Base-by-base conservation (phyloP, 208 protist species). In the Zelonia costaricensis region DNA sequence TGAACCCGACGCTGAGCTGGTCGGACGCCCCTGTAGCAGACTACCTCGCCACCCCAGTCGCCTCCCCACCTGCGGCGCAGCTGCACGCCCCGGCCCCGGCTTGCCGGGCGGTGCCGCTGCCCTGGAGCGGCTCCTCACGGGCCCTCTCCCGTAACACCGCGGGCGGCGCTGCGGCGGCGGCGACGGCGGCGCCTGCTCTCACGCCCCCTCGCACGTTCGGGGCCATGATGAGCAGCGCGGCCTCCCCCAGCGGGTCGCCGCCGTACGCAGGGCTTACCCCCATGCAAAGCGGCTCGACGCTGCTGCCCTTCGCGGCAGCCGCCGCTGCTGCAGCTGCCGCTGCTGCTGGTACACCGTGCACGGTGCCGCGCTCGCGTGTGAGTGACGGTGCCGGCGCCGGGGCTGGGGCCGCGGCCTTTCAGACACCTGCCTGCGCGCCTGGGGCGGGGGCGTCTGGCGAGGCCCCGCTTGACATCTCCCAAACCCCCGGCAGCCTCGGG, bases 1-100 rank as follows among this genome's bases (percentile, higher is more conserved):
- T 9, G 36, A 15, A 42, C 36, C 36, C 10, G 36, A 42, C 27
- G 9, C 12, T 60, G 30, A 53, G 27, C 31, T 72, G 57, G 57
- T 60, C 47, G 1, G 65, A 72, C 33, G 25, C 47, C 8, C 48
- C 36, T 13, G 28, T 18, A 25, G 60, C 25, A 5, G 65, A 72
- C 1, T 72, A 46, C 38, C 33, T 65, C 25, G 47, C 47, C 43
- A 64, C 65, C 4, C 65, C 65, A 0, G 31, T 31, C 22, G 48
- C 31, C 33, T 72, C 65, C 10, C 57, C 51, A 1, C 42, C 35
- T 33, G 39, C 33, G 51, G 31, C 42, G 25, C 65, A 72, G 18
- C 30, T 65, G 9, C 43, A 43, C 38, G 1, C 39, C 0, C n/a
- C n/a, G n/a, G n/a, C n/a, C n/a, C n/a, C n/a, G n/a, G n/a, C n/a